A percentile compares a stretch with the other conserved stretches of the same genome.
phyloP scores from a whole-genome alignment of 345 rosid species.

The Aethionema arabicum region DNA sequence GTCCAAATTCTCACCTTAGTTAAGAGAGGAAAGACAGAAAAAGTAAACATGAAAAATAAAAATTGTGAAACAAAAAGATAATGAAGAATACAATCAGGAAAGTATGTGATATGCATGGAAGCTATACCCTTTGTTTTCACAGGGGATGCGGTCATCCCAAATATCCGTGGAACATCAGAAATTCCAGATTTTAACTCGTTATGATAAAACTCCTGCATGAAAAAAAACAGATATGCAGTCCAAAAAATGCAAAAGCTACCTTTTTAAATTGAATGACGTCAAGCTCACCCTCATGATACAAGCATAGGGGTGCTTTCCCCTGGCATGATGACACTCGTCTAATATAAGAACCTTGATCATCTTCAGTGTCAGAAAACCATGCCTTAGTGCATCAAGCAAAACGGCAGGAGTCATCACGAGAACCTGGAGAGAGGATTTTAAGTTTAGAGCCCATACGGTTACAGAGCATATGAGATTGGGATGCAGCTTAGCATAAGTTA shows the following conservation, averaged over 20 bases:
- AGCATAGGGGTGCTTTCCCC: constrained; percentile 74
- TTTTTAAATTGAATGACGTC: not conserved
- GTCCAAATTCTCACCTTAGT: constrained; percentile 42
- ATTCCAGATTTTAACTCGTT: constrained; percentile 35
- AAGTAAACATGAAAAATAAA: not conserved
- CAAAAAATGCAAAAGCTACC: not conserved
- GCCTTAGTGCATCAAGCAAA: constrained; percentile 72
- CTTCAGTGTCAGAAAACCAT: constrained; percentile 50
- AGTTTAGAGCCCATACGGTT: not conserved
- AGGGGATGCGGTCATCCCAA: constrained; percentile 95
- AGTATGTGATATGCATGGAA: constrained; percentile 15
- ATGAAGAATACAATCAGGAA: constrained; percentile 3
- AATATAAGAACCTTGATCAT: constrained; percentile 72
- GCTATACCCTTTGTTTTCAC: constrained; percentile 70
- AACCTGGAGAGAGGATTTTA: constrained; percentile 46
- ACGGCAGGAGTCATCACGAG: constrained; percentile 95
- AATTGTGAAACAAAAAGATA: not conserved
- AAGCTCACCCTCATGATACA: constrained; percentile 71
- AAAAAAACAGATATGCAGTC: constrained; percentile 8
- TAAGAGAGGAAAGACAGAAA: constrained; percentile 13
- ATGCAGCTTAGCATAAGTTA: not conserved
- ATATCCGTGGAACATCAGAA: constrained; percentile 61
- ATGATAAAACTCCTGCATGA: constrained; percentile 80
- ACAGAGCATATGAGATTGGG: not conserved
- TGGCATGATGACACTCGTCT: constrained; percentile 94